phyloP scores from a whole-genome alignment of 768 basidiomycete genomes.

The Boletellus emodensis region DNA sequence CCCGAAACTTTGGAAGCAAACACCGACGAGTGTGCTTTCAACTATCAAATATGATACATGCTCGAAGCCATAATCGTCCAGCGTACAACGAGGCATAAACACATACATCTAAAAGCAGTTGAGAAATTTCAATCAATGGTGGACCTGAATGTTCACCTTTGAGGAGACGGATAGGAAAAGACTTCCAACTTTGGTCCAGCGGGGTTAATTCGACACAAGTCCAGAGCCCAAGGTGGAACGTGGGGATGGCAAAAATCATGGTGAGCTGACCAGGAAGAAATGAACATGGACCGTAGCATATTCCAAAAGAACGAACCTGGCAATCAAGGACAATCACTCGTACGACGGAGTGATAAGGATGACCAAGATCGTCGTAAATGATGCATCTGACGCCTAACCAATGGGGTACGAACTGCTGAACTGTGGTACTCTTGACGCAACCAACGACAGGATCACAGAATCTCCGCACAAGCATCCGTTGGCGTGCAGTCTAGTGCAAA shows the following conservation, averaged over 20 bases:
- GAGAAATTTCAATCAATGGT: neutral
- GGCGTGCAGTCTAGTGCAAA: neutral
- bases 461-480: neutral
- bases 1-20: neutral
- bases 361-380: neutral
- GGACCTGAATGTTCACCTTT: neutral
- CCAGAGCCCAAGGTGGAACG: neutral
- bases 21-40: neutral
- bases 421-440: neutral
- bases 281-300: neutral
- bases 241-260: neutral
- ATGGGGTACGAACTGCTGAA: neutral
- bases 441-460: neutral
- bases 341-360: too few species aligned
- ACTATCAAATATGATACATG: neutral
- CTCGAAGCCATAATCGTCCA: neutral
- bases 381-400: neutral
- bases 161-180: neutral
- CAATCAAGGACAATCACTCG: neutral
- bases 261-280: neutral
- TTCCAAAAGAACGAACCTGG: neutral
- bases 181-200: neutral
- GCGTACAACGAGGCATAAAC: neutral
- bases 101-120: neutral
- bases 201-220: neutral